phyloP scores from a whole-genome alignment of 768 basidiomycete species.

The Hericium erinaceus region DNA sequence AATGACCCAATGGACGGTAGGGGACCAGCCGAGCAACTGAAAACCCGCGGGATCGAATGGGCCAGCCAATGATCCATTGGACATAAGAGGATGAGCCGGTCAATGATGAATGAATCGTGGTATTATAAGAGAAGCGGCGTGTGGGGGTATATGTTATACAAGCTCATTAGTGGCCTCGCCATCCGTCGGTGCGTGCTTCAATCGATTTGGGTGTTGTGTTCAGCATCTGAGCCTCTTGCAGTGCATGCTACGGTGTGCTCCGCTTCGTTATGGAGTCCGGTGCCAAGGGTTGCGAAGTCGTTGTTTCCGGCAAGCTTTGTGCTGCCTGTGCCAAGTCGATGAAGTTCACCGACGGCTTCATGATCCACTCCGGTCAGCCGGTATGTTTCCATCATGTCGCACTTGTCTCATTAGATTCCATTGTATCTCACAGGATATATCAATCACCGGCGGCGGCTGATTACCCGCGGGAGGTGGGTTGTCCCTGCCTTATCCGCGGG shows the following conservation, averaged over 20 bases:
- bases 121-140: no score
- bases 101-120: no score
- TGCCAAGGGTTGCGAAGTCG: conserved; percentile 99
- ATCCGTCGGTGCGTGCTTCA: conserved; percentile 74
- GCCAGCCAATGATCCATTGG: no score
- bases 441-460: no score
- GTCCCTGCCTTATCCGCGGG: no score
- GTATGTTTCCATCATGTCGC: conserved; percentile 15
- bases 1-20: no score
- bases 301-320: conserved; percentile 98
- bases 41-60: no score
- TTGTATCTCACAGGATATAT: no score
- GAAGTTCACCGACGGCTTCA: conserved; percentile 99
- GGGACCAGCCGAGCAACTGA: no score
- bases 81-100: no score
- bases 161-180: conserved; percentile 97
- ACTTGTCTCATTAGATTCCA: no score
- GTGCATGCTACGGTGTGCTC: conserved; percentile 99
- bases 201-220: background rate
- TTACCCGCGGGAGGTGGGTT: no score
- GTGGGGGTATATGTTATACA: conserved; percentile 42
- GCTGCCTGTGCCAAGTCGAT: conserved; percentile 99
- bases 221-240: conserved; percentile 19
- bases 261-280: conserved; percentile 99
- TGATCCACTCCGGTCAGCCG: conserved; percentile 98